phyloP scores from a whole-genome alignment of 352 stramenopile genomes.

The Albugo laibachii region DNA sequence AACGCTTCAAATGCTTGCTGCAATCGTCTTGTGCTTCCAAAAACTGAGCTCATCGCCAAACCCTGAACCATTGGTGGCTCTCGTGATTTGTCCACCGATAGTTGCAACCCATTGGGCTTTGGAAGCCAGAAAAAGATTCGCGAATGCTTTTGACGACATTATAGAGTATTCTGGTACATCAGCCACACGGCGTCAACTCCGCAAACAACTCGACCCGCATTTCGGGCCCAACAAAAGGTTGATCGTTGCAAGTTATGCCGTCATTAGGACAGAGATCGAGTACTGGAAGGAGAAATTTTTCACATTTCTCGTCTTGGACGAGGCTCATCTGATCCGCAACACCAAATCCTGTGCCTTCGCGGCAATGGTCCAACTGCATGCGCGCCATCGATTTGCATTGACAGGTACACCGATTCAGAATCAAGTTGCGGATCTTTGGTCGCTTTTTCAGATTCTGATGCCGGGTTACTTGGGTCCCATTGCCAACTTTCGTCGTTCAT shows the following conservation, averaged over 20 bases:
- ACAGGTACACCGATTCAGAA: conserved; percentile 97
- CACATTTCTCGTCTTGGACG: conserved; percentile 87
- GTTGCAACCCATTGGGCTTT: conserved; percentile 89
- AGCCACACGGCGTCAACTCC: conserved; percentile 18
- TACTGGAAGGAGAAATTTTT: conserved; percentile 33
- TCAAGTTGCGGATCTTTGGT: conserved; percentile 92
- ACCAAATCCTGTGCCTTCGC: conserved; percentile 77
- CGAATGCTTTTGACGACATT: conserved; percentile 25
- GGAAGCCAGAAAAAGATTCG: conserved; percentile 80
- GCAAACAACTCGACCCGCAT: conserved; percentile 7
- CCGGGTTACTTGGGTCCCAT: conserved; percentile 91
- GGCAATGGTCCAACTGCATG: conserved; percentile 54
- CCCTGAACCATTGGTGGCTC: conserved; percentile 2
- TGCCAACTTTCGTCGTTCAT: conserved; percentile 27
- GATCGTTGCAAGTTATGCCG: conserved; percentile 69
- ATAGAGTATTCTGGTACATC: conserved; percentile 59
- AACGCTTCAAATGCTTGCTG: conserved; percentile 87
- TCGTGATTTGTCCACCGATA: conserved; percentile 90
- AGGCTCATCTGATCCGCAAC: conserved; percentile 96
- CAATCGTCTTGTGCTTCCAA: conserved; percentile 48
- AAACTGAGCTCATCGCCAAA: conserved; percentile 1
- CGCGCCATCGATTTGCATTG: conserved; percentile 84
- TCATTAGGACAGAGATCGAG: conserved; percentile 73
- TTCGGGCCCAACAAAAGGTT: conserved; percentile 6
- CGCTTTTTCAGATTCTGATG: conserved; percentile 95